Conservation (phyloP, 768 basidiomycete genomes). For the Termitomyces sp. region DNA sequence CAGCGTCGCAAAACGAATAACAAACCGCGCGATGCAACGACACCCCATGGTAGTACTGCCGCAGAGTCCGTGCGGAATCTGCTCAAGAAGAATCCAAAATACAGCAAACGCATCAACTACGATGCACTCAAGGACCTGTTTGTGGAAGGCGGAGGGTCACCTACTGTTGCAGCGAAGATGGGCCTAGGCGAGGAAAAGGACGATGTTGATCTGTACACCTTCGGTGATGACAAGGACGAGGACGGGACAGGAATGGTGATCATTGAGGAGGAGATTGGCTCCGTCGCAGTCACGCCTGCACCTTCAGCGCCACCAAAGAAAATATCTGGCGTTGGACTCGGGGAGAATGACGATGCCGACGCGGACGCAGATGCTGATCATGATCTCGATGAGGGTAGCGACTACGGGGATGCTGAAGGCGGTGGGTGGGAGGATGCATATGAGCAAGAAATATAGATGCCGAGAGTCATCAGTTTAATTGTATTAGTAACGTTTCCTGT, state of each 20-base stretch:
- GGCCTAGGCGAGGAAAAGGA: slow-evolving; percentile 37
- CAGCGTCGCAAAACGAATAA: slow-evolving; percentile 64
- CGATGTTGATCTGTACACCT: slow-evolving; percentile 34
- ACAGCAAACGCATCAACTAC: slow-evolving; percentile 93
- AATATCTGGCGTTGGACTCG: slow-evolving; percentile 14
- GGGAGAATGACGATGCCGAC: slow-evolving; percentile 12
- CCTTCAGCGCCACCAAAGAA: slow-evolving; percentile 15
- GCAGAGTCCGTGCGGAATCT: slow-evolving; percentile 75
- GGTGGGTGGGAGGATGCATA: slow-evolving; percentile 52
- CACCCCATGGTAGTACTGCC: slow-evolving; percentile 60
- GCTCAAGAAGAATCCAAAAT: slow-evolving; percentile 79
- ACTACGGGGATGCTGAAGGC: slow-evolving; percentile 50
- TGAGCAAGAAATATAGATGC: slow-evolving; percentile 60
- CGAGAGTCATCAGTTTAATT: not conserved
- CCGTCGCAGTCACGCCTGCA: slow-evolving; percentile 18
- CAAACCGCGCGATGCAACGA: slow-evolving; percentile 70
- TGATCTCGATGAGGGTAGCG: slow-evolving; percentile 36
- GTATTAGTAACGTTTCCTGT: not conserved
- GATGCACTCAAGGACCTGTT: slow-evolving; percentile 82
- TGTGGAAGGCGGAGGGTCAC: slow-evolving; percentile 34
- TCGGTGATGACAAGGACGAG: slow-evolving; percentile 32
- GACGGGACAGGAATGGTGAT: slow-evolving; percentile 27
- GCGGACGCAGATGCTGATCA: slow-evolving; percentile 27
- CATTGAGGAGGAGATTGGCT: slow-evolving; percentile 36
- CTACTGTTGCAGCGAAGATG: slow-evolving; percentile 23